A percentile compares a stretch with the other conserved stretches of the same genome.
Evolutionary conservation across 192 early-diverging fungal species (phyloP).

Genomic region (Backusella psychrophila): DNA sequence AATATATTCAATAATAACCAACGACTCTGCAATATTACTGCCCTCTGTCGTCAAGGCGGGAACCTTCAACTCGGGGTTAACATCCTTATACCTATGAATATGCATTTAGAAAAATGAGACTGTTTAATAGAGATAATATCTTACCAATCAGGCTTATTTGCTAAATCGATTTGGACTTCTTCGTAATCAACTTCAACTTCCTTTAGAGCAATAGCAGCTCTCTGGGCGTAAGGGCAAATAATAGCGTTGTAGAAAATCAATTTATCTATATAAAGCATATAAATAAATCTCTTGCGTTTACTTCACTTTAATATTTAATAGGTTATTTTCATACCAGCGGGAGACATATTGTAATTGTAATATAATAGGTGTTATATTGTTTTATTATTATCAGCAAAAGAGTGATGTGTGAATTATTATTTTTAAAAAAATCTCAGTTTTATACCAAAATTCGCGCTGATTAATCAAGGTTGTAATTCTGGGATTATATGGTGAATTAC

Average conservation of each 20-base stretch:
- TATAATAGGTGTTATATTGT: neutral
- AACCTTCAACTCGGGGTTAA: conserved; percentile 70
- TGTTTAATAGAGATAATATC: neutral
- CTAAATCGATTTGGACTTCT: conserved; percentile 61
- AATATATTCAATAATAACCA: conserved; percentile 65
- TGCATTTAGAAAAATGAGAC: neutral
- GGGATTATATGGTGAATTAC: neutral
- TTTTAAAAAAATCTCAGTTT: neutral
- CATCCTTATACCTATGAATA: conserved; percentile 41
- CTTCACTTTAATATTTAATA: neutral
- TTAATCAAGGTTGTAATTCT: conserved; percentile 5
- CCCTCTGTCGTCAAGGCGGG: conserved; percentile 59
- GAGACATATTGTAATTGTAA: neutral
- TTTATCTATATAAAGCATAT: conserved; percentile 21
- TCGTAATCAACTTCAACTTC: conserved; percentile 52
- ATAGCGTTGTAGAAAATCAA: conserved; percentile 55
- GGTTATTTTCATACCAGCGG: neutral
- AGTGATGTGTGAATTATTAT: too few relatives aligned
- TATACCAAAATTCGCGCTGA: neutral
- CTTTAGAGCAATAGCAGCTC: conserved; percentile 59
- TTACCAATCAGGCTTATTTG: conserved; percentile 64
- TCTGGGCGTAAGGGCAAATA: conserved; percentile 72
- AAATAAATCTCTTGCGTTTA: neutral
- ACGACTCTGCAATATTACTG: conserved; percentile 60
- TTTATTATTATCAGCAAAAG: neutral